Evolutionary conservation across 352 stramenopile genomes (phyloP), one percentile per base, ranked within the genome.

Genomic region (Globisporangium mamillatum): DNA sequence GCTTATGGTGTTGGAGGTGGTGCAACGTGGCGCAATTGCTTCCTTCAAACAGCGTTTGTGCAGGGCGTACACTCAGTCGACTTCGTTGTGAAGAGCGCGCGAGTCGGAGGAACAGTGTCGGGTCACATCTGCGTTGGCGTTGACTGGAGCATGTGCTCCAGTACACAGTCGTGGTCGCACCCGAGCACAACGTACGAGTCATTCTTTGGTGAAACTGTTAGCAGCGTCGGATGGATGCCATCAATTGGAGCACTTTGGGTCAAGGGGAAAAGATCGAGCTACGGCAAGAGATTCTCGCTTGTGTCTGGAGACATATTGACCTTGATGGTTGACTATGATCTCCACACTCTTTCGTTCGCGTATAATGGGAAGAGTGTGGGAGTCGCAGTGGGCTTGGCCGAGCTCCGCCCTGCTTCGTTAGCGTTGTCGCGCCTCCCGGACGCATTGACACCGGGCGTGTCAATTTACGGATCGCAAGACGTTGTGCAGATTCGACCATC

Each of bases 171-270:
- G 52, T 68, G 46, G 9, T 27, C 8, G 48, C 52, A 22, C 7
- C 24, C 41, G 29, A 74, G 24, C n/a, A 27, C 38, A 71, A 63
- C n/a, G 2, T 62, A 62, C 14, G 68, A 78, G 27, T 76, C 63
- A 0, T 92, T 90, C 73, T 8, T 92, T n/a, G 84, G 84, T 24
- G 70, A 80, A 68, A 77, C 63, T 0, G 3, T 29, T 4, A 79
- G 65, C 65, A 94, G 86, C 48, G 77, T 96, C 32, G 88, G 86
- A 1, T 96, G 86, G 86, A 96, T 96, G 86, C 88, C 88, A 0
- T 89, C 88, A 12, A 88, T 94, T 59, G 88, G 85, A 9, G 78
- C 78, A 0, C 46, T 96, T 6, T 96, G 88, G 88, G 76, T 92
- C 8, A 70, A 84, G 75, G 87, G 87, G 5, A 73, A 68, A n/a